Base-by-base conservation (phyloP, 2,329 filamentous ascomycete species). In the Leptographium galeiforme region DNA sequence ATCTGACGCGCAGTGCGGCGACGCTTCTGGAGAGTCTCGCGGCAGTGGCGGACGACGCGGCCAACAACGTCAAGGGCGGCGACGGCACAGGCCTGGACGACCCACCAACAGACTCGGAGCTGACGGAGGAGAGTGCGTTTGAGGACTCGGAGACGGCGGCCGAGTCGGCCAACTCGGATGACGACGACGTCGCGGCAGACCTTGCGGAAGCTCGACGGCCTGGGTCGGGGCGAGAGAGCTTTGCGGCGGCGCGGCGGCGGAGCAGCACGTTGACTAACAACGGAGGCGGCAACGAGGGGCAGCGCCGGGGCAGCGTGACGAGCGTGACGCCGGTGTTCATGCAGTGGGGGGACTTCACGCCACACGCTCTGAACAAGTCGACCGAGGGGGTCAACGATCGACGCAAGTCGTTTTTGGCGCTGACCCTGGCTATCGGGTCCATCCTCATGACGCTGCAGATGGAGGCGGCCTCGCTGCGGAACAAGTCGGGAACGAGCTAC, bases 21-120 rank as follows among this genome's bases (percentile, higher is more conserved):
- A 44, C 52, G 16, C 47, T 60, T 41, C 54, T 60, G 7, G 55
- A 59, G 47, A 58, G 52, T 25, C 51, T 60, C 47, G 51, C 56
- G 2, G 45, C 45, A 2, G 55, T 56, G 8, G 55, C 51, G n/a
- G 57, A 59, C 45, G 53, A 54, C 47, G 33, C 40, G 16, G 47
- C 52, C 33, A 50, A 33, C 14, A 50, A 36, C 39, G 32, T 18
- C 45, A 48, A 49, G 8, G 53, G 33, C 11, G 47, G 55, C 49
- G 43, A 45, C 48, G 53, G 48, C 6, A 52, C 51, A 0, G 56
- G 55, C 2, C 52, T 56, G 8, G 53, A 58, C 43, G 56, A 55
- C 30, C 55, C 53, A 16, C 44, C 38, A 12, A 39, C 44, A 6
- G 55, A 55, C 48, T 44, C 49, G 36, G 55, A 54, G 13, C 16